A percentile compares a stretch with the other conserved stretches of the same genome.
Evolutionary conservation across 2,329 filamentous ascomycete species (phyloP).

Genomic region (Fulvia fulva): DNA sequence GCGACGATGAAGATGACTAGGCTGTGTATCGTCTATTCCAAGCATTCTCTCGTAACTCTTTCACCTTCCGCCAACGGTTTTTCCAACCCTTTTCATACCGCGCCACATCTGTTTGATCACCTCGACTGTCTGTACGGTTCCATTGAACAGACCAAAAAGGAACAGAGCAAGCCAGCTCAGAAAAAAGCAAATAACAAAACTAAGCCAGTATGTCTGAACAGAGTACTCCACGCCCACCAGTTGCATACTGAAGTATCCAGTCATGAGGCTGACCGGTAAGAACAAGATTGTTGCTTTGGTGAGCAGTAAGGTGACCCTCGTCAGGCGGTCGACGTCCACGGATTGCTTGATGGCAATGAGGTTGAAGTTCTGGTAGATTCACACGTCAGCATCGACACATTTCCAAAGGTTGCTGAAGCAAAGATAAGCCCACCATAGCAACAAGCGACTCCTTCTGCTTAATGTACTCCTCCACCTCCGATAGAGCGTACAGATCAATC

Average conservation of each 20-base stretch:
- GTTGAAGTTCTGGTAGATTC: slow-evolving; percentile 64
- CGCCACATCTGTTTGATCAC: slow-evolving; percentile 16
- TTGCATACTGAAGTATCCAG: slow-evolving; percentile 67
- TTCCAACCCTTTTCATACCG: not conserved
- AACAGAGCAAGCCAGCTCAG: slow-evolving; percentile 58
- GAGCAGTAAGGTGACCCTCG: slow-evolving; percentile 66
- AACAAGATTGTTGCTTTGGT: slow-evolving; percentile 74
- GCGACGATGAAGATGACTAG: slow-evolving; percentile 50
- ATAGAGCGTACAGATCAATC: slow-evolving; percentile 58
- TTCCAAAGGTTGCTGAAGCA: not conserved
- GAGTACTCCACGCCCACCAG: slow-evolving; percentile 60
- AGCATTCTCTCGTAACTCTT: not conserved
- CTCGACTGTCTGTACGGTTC: slow-evolving; percentile 47
- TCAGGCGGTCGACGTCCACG: slow-evolving; percentile 66
- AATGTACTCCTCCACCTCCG: slow-evolving; percentile 59
- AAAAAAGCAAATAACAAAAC: slow-evolving; percentile 61
- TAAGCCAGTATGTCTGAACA: slow-evolving; percentile 61
- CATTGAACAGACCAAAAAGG: slow-evolving; percentile 49
- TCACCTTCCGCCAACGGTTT: not conserved
- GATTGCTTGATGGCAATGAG: slow-evolving; percentile 73
- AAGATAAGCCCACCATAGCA: slow-evolving; percentile 53
- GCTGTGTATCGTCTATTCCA: not conserved
- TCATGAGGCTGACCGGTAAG: slow-evolving; percentile 70
- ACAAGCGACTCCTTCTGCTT: slow-evolving; percentile 68
- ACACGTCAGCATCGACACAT: not conserved